phyloP scores from a whole-genome alignment of 192 early-diverging fungal genomes.

The Coemansia sp. region DNA sequence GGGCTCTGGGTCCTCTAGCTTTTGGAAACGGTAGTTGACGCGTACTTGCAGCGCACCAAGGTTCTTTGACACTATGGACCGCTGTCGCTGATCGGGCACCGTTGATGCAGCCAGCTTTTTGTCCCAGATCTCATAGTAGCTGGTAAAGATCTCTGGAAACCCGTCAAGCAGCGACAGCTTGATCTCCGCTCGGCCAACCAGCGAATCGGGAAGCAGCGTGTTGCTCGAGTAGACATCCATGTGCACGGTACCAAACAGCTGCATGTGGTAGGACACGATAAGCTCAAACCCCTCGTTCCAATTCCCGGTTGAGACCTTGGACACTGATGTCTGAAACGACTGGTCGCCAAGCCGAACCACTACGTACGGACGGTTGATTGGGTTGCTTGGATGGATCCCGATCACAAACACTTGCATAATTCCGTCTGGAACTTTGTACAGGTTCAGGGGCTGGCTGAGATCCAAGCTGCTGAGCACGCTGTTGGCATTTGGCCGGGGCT shows the following conservation, averaged over 20 bases:
- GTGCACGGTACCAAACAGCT: conserved; percentile 71
- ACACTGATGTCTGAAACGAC: conserved; percentile 63
- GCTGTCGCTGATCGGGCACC: conserved; percentile 59
- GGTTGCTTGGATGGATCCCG: conserved; percentile 58
- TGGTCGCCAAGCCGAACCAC: conserved; percentile 66
- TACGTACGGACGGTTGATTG: conserved; percentile 65
- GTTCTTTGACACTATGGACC: conserved; percentile 60
- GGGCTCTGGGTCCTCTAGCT: conserved; percentile 53
- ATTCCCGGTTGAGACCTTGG: conserved; percentile 56
- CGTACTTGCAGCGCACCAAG: conserved; percentile 68
- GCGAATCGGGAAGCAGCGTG: conserved; percentile 62
- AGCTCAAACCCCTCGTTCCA: conserved; percentile 78
- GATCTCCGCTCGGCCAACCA: conserved; percentile 69
- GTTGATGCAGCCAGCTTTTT: conserved; percentile 63
- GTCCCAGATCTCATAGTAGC: conserved; percentile 80
- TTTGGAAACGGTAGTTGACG: conserved; percentile 67
- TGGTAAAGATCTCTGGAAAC: conserved; percentile 68
- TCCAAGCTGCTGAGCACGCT: conserved; percentile 38
- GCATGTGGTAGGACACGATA: conserved; percentile 66
- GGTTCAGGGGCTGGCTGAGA: conserved; percentile 52
- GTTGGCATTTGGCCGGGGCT: conserved; percentile 18
- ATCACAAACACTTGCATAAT: conserved; percentile 64
- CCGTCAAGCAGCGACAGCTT: conserved; percentile 60
- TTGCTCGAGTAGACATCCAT: conserved; percentile 69
- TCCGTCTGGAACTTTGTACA: conserved; percentile 52